Evolutionary conservation across 345 rosid species (phyloP).

Genomic region (Salix exigua): DNA sequence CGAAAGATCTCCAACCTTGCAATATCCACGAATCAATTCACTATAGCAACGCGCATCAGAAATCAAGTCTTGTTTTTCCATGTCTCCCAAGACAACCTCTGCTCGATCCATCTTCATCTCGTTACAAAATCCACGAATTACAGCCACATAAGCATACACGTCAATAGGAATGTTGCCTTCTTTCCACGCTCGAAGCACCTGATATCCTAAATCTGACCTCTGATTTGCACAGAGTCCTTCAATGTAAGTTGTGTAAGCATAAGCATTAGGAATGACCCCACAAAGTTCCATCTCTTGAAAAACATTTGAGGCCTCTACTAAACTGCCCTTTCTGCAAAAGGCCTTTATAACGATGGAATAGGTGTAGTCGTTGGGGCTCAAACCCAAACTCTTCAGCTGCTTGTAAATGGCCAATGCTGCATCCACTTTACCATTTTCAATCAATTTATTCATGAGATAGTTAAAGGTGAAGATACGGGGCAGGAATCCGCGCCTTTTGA

Average conservation of each 20-base stretch:
- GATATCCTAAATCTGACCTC: conserved; percentile 11
- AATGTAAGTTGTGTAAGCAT: conserved; percentile 12
- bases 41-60: conserved; percentile 43
- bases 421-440: conserved; percentile 2
- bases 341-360: neutral
- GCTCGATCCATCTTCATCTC: conserved; percentile 42
- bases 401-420: conserved; percentile 7
- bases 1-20: conserved; percentile 38
- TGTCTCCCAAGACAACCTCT: conserved; percentile 35
- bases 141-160: conserved; percentile 15
- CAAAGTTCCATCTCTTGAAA: conserved; percentile 11
- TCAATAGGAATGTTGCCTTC: conserved; percentile 30
- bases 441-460: conserved; percentile 10
- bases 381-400: conserved; percentile 16
- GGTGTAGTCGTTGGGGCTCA: conserved; percentile 13
- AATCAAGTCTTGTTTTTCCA: conserved; percentile 45
- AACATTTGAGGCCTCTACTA: conserved; percentile 10
- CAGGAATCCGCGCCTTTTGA: conserved; percentile 5
- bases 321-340: neutral
- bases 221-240: conserved; percentile 15
- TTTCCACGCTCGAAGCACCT: conserved; percentile 27
- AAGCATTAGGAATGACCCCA: conserved; percentile 1
- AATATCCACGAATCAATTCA: conserved; percentile 43
- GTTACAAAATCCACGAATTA: conserved; percentile 18
- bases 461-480: conserved; percentile 17